Evolutionary conservation across 1,284 basidiomycete species (phyloP).

Genomic region (Leccinum angustisporum): DNA sequence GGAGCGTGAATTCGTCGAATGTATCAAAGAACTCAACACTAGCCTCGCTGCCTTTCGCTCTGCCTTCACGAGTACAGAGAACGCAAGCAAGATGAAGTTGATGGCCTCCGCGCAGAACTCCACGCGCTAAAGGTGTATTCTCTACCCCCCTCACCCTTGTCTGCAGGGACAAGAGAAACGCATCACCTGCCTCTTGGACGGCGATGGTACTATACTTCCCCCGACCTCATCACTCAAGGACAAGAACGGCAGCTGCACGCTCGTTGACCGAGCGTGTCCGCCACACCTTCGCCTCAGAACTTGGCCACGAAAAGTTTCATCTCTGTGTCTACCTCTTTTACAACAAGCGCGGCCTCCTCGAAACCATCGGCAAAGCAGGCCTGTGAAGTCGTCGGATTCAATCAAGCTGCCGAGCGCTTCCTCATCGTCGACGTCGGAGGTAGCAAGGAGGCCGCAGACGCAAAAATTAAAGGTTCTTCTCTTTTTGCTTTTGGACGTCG

Average conservation of each 20-base stretch:
- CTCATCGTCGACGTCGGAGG: constrained; percentile 70
- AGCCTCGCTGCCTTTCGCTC: constrained; percentile 24
- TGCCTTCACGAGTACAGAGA: constrained; percentile 25
- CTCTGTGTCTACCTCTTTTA: constrained; percentile 66
- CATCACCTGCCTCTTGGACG: constrained; percentile 60
- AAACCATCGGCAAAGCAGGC: constrained; percentile 48
- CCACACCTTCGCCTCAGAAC: constrained; percentile 41
- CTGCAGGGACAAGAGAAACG: constrained; percentile 46
- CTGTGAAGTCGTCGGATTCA: constrained; percentile 55
- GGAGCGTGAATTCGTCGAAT: constrained; percentile 22
- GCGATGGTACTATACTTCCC: constrained; percentile 59
- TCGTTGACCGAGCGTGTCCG: constrained; percentile 51
- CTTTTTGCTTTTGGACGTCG: background rate
- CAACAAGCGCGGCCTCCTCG: constrained; percentile 58
- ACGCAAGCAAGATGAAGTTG: constrained; percentile 18
- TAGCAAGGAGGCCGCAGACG: constrained; percentile 71
- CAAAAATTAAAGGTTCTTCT: constrained; percentile 65
- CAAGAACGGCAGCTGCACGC: constrained; percentile 54
- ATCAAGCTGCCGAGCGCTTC: constrained; percentile 62
- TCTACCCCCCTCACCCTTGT: constrained; percentile 2
- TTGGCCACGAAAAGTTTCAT: constrained; percentile 47
- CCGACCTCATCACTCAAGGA: constrained; percentile 52
- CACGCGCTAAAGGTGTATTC: constrained; percentile 23
- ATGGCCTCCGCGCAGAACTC: constrained; percentile 24
- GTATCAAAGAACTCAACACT: constrained; percentile 29